Evolutionary conservation across 2,329 filamentous ascomycete genomes (phyloP).

Genomic region (Trematosphaeria pertusa): DNA sequence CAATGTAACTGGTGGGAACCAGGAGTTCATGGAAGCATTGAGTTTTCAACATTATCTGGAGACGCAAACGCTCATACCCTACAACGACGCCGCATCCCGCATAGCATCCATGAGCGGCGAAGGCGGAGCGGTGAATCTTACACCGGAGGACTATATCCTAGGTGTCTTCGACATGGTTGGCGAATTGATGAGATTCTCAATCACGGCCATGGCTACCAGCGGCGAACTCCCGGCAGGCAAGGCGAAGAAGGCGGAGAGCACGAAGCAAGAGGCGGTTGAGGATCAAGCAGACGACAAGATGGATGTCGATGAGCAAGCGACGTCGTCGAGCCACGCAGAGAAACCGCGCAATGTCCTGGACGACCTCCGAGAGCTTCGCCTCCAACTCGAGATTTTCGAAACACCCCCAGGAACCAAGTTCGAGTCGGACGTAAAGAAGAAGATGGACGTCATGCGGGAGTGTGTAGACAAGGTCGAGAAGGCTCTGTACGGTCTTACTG

Average conservation of each 20-base stretch:
- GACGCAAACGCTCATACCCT: conserved; percentile 75
- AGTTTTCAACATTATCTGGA: conserved; percentile 88
- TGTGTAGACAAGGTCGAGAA: conserved; percentile 95
- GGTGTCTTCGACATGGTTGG: conserved; percentile 94
- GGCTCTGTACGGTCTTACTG: conserved; percentile 84
- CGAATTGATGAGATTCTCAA: conserved; percentile 96
- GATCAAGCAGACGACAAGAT: conserved; percentile 38
- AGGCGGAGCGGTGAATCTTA: conserved; percentile 66
- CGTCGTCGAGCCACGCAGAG: conserved; percentile 21
- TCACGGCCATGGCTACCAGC: conserved; percentile 81
- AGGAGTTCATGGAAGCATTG: conserved; percentile 93
- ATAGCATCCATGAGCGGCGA: conserved; percentile 47
- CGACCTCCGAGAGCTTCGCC: conserved; percentile 81
- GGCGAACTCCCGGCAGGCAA: conserved; percentile 58
- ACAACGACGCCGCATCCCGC: conserved; percentile 61
- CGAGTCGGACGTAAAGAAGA: conserved; percentile 72
- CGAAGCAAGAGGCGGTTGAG: conserved; percentile 22
- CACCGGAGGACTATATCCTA: conserved; percentile 84
- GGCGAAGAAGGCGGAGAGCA: conserved; percentile 47
- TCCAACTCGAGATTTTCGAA: conserved; percentile 77
- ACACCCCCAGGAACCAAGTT: conserved; percentile 61
- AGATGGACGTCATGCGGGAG: conserved; percentile 83
- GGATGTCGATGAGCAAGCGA: conserved; percentile 43
- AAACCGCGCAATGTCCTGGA: conserved; percentile 70
- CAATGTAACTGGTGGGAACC: conserved; percentile 78